phyloP scores from a whole-genome alignment of 1,139 yeast species.

The Pichia kudriavzevii region DNA sequence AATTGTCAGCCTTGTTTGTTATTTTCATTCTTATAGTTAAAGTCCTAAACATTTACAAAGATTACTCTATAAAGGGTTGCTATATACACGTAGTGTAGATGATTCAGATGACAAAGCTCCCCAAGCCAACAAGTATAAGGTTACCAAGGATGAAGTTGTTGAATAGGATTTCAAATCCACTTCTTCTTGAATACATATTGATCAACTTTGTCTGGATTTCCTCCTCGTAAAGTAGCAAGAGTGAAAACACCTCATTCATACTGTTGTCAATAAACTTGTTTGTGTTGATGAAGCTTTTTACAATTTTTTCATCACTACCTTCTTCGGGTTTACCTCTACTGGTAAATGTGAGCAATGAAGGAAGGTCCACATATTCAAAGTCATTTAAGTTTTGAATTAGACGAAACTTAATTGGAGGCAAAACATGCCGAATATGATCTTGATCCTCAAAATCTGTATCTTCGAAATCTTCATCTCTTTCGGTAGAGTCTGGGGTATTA shows the following conservation, averaged over 20 bases:
- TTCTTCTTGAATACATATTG: slow-evolving; percentile 25
- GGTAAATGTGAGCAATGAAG: slow-evolving; percentile 20
- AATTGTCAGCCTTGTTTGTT: no score
- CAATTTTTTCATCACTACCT: slow-evolving; percentile 12
- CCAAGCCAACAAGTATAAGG: slow-evolving; percentile 29
- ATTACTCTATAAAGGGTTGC: no score
- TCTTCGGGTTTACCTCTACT: slow-evolving; percentile 13
- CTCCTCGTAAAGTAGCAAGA: slow-evolving; percentile 25
- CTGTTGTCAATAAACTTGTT: slow-evolving; percentile 24
- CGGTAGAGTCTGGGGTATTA: not conserved
- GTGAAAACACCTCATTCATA: slow-evolving; percentile 23
- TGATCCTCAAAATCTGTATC: slow-evolving; percentile 4
- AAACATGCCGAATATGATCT: slow-evolving; percentile 3
- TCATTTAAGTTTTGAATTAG: slow-evolving; percentile 54
- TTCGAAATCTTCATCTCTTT: slow-evolving; percentile 2
- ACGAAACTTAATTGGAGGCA: slow-evolving; percentile 44
- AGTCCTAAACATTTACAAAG: no score
- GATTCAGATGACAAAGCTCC: slow-evolving; percentile 27
- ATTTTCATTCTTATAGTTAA: no score
- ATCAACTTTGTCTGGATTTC: slow-evolving; percentile 27
- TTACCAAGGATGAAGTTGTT: slow-evolving; percentile 29
- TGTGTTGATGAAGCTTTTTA: slow-evolving; percentile 21
- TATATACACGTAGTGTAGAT: not conserved
- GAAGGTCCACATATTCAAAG: slow-evolving; percentile 30
- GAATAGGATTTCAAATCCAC: slow-evolving; percentile 27